Evolutionary conservation across 352 stramenopile species (phyloP).

Genomic region (Albugo candida): DNA sequence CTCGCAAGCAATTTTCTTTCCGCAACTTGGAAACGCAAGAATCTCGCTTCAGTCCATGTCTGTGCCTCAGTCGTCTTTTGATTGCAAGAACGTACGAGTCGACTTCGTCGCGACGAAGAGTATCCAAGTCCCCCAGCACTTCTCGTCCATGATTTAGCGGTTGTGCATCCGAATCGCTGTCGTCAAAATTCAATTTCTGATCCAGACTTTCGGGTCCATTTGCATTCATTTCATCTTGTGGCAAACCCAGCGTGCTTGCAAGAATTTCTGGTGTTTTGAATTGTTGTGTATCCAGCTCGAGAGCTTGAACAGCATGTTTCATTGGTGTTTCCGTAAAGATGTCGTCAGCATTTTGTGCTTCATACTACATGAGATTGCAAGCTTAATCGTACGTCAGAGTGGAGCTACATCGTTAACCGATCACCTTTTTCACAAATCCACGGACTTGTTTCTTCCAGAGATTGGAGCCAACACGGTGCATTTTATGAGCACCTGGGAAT

Average conservation of each 20-base stretch:
- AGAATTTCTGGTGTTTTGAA: constrained; percentile 26
- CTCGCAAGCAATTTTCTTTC: too few relatives aligned
- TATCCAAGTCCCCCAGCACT: constrained; percentile 29
- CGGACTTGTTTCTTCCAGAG: constrained; percentile 74
- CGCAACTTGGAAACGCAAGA: too few relatives aligned
- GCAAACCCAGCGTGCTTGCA: constrained; percentile 8
- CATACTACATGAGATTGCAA: constrained; percentile 17
- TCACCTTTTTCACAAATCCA: constrained; percentile 31
- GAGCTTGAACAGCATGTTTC: constrained; percentile 17
- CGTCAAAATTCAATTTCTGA: constrained; percentile 6
- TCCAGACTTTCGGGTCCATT: too few relatives aligned
- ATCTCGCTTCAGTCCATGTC: background rate
- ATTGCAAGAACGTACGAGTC: constrained; percentile 55
- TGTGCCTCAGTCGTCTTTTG: constrained; percentile 10
- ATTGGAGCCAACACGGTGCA: constrained; percentile 47
- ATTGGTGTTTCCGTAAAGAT: constrained; percentile 31
- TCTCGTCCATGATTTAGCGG: constrained; percentile 13
- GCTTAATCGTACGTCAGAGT: too few relatives aligned
- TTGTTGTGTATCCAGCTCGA: constrained; percentile 16
- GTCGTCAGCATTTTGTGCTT: constrained; percentile 55
- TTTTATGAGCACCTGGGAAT: constrained; percentile 18
- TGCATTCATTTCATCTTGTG: constrained; percentile 7
- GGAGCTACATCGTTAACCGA: too few relatives aligned
- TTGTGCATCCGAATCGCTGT: constrained; percentile 23
- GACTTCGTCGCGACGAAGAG: constrained; percentile 42